A percentile compares a stretch with the other conserved stretches of the same genome.
These are phyloP conservation scores for Clonostachys rhizophaga DNA, from an alignment of 2,329 filamentous ascomycete species.

Conservation along the genomic window DNA sequence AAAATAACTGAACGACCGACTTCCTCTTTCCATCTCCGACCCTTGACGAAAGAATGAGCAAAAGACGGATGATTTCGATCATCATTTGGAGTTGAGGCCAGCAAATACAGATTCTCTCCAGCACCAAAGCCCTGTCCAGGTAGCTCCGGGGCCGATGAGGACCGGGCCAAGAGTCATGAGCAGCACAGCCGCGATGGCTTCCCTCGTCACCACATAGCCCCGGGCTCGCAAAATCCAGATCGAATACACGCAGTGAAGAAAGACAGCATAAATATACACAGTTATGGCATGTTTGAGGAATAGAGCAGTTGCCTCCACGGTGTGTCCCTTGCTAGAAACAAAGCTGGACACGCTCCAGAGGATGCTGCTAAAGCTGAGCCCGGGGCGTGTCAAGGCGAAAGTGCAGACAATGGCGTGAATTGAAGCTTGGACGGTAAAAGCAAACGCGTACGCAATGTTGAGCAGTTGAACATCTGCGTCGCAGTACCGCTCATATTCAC, in stretches of 20 bases:
- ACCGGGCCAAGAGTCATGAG: conserved; percentile 4
- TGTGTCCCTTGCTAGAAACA: too few relatives aligned
- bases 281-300: too few relatives aligned
- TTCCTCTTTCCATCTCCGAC: too few relatives aligned
- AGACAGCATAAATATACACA: too few relatives aligned
- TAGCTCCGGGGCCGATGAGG: conserved; percentile 11
- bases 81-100: not conserved
- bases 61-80: too few relatives aligned
- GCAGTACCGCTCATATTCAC: not conserved
- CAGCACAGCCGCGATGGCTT: conserved; percentile 1
- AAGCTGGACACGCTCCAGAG: too few relatives aligned
- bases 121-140: conserved; percentile 13
- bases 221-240: conserved; percentile 12
- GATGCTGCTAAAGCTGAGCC: too few relatives aligned
- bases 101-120: conserved; percentile 11
- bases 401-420: not conserved
- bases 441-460: not conserved
- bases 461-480: conserved; percentile 1
- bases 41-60: too few relatives aligned
- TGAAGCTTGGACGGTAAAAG: conserved; percentile 4
- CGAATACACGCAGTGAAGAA: conserved; percentile 6
- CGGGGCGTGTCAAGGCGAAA: too few relatives aligned
- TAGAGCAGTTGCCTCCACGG: too few relatives aligned
- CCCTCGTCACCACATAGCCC: conserved; percentile 11
- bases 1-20: too few relatives aligned